Evolutionary conservation across 1,139 yeast species (phyloP).

Genomic region (Hyphopichia wangnamkhiaoensis): DNA sequence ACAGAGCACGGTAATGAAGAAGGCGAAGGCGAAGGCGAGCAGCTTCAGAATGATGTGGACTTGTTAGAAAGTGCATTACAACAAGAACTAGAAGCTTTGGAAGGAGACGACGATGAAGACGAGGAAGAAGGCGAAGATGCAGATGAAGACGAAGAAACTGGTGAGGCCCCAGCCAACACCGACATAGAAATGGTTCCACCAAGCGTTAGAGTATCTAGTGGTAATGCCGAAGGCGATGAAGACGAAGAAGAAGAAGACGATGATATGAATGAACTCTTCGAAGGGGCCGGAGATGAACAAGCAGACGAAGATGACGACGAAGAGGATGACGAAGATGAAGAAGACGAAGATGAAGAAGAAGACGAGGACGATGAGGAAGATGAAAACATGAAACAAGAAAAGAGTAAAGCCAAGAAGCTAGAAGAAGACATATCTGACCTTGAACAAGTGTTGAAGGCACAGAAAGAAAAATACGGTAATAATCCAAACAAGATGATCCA

Average conservation of each 20-base stretch:
- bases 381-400: slow-evolving; percentile 26
- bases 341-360: slow-evolving; percentile 29
- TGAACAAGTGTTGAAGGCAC: slow-evolving; percentile 75
- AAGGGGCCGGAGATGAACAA: slow-evolving; percentile 6
- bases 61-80: slow-evolving; percentile 5
- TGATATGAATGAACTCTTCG: slow-evolving; percentile 3
- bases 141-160: slow-evolving; percentile 9
- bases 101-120: slow-evolving; percentile 14
- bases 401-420: slow-evolving; percentile 71
- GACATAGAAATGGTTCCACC: neutral
- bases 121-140: slow-evolving; percentile 2
- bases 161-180: slow-evolving; percentile 7
- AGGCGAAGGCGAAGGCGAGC: slow-evolving; percentile 20
- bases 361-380: slow-evolving; percentile 31
- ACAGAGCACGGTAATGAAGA: slow-evolving; percentile 13
- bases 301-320: slow-evolving; percentile 12
- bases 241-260: slow-evolving; percentile 7
- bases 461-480: slow-evolving; percentile 69
- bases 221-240: slow-evolving; percentile 4
- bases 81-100: slow-evolving; percentile 10
- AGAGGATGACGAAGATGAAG: slow-evolving; percentile 27
- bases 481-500: slow-evolving; percentile 87
- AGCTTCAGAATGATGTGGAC: slow-evolving; percentile 9
- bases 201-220: neutral
- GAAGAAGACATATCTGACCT: slow-evolving; percentile 86